Evolutionary conservation across 2,329 filamentous ascomycete species (phyloP), one percentile per base, ranked within the genome.

Genomic region (Fusarium sp.): DNA sequence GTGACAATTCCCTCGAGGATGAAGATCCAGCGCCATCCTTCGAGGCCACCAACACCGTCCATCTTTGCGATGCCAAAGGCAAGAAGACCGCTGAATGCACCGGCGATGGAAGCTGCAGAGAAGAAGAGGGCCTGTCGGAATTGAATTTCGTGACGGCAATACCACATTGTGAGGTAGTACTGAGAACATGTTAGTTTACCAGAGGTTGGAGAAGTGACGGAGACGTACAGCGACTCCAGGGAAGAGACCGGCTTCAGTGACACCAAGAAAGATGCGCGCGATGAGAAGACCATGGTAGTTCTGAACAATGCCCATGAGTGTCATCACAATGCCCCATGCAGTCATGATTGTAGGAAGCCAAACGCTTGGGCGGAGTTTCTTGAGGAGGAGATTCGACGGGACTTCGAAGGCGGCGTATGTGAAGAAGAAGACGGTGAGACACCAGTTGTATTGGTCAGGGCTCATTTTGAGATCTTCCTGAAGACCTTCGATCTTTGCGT

Each of bases 261-360:
- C 78, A 8, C 92, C 91, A 1, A 94, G 83, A 47, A 88, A 86
- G 68, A 93, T 86, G 38, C 88, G 86, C 9, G 87, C 82, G 4
- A 83, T 76, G 4, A 88, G 79, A 6, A 88, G 80, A 1, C 87
- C 86, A 8, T 82, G 78, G 38, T 85, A 88, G 66, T 83, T 86
- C 32, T 80, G 80, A 0, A 88, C 87, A n/a, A 88, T 83, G 0
- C 87, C 87, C 84, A 88, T 88, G 23, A 88, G 77, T 0, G 86
- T 87, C 84, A 88, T 84, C 23, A 86, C 83, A 5, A 82, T 30
- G 5, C 83, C 82, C 85, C 86, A 90, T 2, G 89, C 84, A 3
- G 93, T 81, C 91, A 97, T 95, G 75, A 96, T 96, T 10, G 87
- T 82, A 0, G 94, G 92, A 30, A 96, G 87, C 84, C 95, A 97